Percentiles rank a stretch among this genome's conserved stretches.
Conservation (phyloP, 2,329 filamentous ascomycete species). For the Periconia sp. region DNA sequence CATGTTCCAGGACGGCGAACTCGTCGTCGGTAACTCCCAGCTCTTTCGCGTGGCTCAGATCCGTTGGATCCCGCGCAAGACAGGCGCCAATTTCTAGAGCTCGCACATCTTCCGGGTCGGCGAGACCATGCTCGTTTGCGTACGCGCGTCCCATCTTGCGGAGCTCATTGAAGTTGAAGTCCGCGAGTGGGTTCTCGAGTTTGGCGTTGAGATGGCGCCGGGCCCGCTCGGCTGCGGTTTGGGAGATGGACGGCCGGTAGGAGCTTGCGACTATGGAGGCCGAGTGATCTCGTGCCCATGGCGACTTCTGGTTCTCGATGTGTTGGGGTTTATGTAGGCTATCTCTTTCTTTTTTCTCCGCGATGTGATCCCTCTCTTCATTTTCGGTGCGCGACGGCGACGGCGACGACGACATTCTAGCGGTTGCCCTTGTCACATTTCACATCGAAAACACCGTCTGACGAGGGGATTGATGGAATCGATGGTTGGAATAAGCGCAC, state of each 20-base stretch:
- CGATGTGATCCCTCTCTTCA: not conserved
- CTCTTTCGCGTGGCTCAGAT: slow-evolving; percentile 15
- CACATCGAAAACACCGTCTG: too few species aligned
- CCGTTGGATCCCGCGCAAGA: slow-evolving; percentile 25
- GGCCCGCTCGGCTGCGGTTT: slow-evolving; percentile 41
- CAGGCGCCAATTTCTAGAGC: slow-evolving; percentile 34
- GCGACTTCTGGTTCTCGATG: slow-evolving; percentile 11
- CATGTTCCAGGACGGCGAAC: slow-evolving; percentile 56
- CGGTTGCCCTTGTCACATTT: too few species aligned
- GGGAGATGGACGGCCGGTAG: slow-evolving; percentile 21
- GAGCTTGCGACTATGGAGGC: not conserved
- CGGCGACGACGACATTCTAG: not conserved
- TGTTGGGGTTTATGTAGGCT: slow-evolving; percentile 9
- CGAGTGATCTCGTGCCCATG: slow-evolving; percentile 4
- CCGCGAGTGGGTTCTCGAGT: slow-evolving; percentile 57
- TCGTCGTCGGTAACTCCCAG: slow-evolving; percentile 60
- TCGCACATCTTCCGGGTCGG: slow-evolving; percentile 31
- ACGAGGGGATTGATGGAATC: too few species aligned
- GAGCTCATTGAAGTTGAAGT: slow-evolving; percentile 54
- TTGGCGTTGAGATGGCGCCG: slow-evolving; percentile 49
- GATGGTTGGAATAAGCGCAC: too few species aligned
- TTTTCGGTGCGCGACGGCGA: not conserved
- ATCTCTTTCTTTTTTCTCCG: slow-evolving; percentile 7
- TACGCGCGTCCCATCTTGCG: slow-evolving; percentile 60
- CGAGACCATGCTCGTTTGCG: slow-evolving; percentile 54